Evolutionary conservation across 768 basidiomycete species (phyloP).

Genomic region (Chalciporus pseudorubinellus): DNA sequence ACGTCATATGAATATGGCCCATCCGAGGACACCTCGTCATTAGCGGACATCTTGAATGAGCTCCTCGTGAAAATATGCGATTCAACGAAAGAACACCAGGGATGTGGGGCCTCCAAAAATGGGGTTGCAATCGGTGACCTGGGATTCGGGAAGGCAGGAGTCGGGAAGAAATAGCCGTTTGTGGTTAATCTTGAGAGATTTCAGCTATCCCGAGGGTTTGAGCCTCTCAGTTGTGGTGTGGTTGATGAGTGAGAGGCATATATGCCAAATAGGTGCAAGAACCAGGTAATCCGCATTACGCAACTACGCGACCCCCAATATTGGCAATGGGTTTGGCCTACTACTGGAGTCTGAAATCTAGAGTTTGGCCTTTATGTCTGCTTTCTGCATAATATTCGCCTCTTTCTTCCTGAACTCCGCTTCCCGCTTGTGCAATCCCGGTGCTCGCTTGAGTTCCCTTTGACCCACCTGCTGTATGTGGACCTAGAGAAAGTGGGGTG

Average conservation of each 20-base stretch:
- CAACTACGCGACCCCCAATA: no score
- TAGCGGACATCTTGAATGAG: slow-evolving; percentile 16
- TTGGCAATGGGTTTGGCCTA: background rate
- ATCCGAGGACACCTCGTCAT: slow-evolving; percentile 6
- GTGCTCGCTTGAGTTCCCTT: slow-evolving; percentile 79
- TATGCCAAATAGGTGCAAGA: background rate
- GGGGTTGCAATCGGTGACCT: background rate
- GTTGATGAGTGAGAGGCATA: background rate
- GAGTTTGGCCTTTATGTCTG: slow-evolving; percentile 58
- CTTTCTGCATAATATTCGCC: slow-evolving; percentile 54
- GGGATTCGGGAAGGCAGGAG: no score
- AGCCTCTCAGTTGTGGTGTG: background rate
- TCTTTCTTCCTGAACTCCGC: slow-evolving; percentile 61
- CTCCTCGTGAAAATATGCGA: background rate
- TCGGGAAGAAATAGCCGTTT: background rate
- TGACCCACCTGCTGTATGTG: slow-evolving; percentile 96
- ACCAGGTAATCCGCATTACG: no score
- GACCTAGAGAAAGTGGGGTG: slow-evolving; percentile 49
- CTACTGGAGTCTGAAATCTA: slow-evolving; percentile 24
- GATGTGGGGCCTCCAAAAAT: background rate
- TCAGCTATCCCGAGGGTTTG: no score
- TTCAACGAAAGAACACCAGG: background rate
- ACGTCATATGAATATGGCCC: slow-evolving; percentile 28
- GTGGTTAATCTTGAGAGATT: background rate
- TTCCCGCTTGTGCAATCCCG: slow-evolving; percentile 52